Evolutionary conservation across 1,284 basidiomycete genomes (phyloP), one percentile per base, ranked within the genome.

Genomic region (Volvariella volvacea): DNA sequence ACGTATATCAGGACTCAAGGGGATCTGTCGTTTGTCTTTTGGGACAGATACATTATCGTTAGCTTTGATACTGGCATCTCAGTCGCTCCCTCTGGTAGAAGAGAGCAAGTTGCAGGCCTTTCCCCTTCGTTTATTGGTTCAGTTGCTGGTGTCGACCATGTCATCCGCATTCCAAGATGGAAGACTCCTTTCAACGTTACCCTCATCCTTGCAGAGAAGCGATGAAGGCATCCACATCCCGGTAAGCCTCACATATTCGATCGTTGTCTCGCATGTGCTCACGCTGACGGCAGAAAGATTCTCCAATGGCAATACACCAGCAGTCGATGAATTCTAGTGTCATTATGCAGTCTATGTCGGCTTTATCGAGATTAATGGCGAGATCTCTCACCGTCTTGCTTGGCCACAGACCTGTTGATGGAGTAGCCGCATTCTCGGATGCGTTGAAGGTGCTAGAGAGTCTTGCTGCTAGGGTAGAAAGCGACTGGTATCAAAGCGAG

Each of bases 81-180:
- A 76, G 42, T 77, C 75, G n/a, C 55, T 82, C 1, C 68, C 76
- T 2, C 58, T 76, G 3, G 68, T 84, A 14, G 64, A 71, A 1
- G 63, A 68, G 12, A 57, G 68, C 39, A 78, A 78, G 50, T 60
- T 84, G 22, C 71, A 70, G 47, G 78, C 74, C 0, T 62, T 86
- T 0, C 81, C 82, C 2, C 59, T 86, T 4, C 58, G 69, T 6
- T 65, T 72, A 38, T 64, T 80, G 42, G 50, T 66, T 12, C 63
- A 63, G 40, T 55, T 76, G 16, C 60, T 81, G 3, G 63, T 67
- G n/a, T 68, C 70, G 0, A 71, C 70, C 4, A 70, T 81, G 36
- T 61, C 66, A n/a, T 64, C 70, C 15, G 62, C 74, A 0, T 82
- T 82, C 51, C 61, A 62, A 7, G 59, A 66, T n/a, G 78, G 78